These are phyloP conservation scores for Rhytidiadelphus loreus DNA, from an alignment of 225 moss, liverwort and hornwort genomes.

Conservation along the genomic window DNA sequence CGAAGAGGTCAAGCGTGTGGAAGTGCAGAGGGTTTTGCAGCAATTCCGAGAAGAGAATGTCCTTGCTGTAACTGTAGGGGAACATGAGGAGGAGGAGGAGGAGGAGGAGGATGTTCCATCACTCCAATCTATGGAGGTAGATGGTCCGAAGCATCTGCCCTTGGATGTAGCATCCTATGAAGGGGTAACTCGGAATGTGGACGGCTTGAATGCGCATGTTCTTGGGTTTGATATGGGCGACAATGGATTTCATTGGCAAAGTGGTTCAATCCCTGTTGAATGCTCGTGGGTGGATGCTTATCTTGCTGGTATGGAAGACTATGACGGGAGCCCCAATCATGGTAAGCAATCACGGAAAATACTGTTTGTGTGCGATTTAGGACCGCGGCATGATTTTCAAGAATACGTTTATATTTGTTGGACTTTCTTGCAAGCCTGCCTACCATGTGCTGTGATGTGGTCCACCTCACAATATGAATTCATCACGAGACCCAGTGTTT, in stretches of 20 bases:
- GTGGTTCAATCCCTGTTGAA: background rate
- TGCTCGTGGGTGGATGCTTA: background rate
- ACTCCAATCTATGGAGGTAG: background rate
- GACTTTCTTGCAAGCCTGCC: background rate
- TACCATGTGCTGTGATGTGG: background rate
- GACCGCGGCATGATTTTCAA: background rate
- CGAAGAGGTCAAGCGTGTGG: background rate
- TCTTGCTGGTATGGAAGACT: background rate
- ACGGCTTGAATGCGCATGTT: background rate
- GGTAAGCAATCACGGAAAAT: background rate
- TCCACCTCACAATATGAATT: background rate
- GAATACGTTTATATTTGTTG: no score
- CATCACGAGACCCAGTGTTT: background rate
- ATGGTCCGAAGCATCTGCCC: background rate
- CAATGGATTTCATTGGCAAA: background rate
- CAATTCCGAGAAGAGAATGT: background rate
- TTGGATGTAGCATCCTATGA: background rate
- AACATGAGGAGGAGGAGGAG: background rate
- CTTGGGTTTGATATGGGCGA: background rate
- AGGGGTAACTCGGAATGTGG: background rate
- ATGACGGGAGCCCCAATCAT: background rate
- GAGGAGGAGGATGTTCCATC: background rate
- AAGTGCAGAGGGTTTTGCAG: background rate
- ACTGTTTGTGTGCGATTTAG: background rate
- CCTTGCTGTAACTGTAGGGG: background rate